phyloP scores from a whole-genome alignment of 768 basidiomycete species.

The Tremella yokohamensis region DNA sequence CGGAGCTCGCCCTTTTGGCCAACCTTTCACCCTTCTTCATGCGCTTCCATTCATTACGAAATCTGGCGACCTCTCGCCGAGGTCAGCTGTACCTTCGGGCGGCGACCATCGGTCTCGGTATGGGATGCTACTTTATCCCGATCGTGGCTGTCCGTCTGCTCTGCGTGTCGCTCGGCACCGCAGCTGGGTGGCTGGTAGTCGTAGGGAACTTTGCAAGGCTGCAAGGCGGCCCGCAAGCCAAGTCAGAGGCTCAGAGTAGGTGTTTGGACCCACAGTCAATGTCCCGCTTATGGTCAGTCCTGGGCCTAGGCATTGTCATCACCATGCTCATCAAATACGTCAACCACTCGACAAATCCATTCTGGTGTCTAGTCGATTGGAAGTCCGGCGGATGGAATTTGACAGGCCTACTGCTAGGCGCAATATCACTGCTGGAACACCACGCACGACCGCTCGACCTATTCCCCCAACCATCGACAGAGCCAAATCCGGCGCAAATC shows the following conservation, averaged over 20 bases:
- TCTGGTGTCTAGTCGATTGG: conserved; percentile 73
- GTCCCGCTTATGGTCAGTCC: conserved; percentile 55
- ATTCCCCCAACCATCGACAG: conserved; percentile 16
- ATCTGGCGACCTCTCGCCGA: conserved; percentile 55
- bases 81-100: conserved; percentile 58
- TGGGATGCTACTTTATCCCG: conserved; percentile 59
- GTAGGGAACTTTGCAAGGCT: conserved; percentile 60
- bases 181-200: conserved; percentile 57
- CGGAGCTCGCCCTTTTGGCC: conserved; percentile 69
- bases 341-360: conserved; percentile 78
- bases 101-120: conserved; percentile 54
- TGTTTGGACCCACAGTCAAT: conserved; percentile 1
- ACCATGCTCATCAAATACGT: conserved; percentile 69
- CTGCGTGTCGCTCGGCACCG: conserved; percentile 60
- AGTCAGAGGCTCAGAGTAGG: conserved; percentile 41
- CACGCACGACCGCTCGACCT: conserved; percentile 21
- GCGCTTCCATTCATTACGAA: conserved; percentile 54
- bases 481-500: conserved; percentile 7
- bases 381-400: conserved; percentile 69
- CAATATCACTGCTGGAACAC: conserved; percentile 60
- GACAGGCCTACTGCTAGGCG: conserved; percentile 60
- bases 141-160: conserved; percentile 54
- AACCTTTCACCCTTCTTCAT: conserved; percentile 69
- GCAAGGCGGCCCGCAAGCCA: conserved; percentile 34
- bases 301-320: conserved; percentile 64